Evolutionary conservation across 495 filamentous ascomycete species (phyloP).

Genomic region (Xylaria curta): DNA sequence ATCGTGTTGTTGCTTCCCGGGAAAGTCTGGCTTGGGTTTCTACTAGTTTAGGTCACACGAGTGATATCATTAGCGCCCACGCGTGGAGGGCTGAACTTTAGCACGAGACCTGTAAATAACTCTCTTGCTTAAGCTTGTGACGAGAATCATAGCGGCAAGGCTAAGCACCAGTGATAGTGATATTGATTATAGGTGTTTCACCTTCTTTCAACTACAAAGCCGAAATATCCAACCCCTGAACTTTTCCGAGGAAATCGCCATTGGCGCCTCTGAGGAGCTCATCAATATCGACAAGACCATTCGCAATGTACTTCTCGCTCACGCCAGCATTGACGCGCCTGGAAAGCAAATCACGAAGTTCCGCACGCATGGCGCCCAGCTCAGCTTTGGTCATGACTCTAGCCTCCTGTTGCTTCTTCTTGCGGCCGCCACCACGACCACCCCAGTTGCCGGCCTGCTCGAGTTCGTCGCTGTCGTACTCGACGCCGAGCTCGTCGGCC

Average conservation of each 20-base stretch:
- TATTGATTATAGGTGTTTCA: too few relatives aligned
- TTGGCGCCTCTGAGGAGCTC: conserved; percentile 69
- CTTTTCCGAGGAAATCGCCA: conserved; percentile 51
- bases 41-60: not conserved
- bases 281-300: conserved; percentile 81
- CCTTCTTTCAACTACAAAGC: conserved; percentile 26
- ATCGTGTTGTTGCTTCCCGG: too few relatives aligned
- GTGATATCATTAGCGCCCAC: not conserved
- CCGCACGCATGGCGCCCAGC: conserved; percentile 63
- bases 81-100: not conserved
- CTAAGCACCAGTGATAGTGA: too few relatives aligned
- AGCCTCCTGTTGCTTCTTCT: conserved; percentile 75
- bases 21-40: too few relatives aligned
- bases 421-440: conserved; percentile 70
- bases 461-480: conserved; percentile 89
- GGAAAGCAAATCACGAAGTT: conserved; percentile 70
- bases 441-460: conserved; percentile 65
- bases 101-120: not conserved
- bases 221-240: conserved; percentile 49
- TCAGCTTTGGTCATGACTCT: conserved; percentile 72
- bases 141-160: not conserved
- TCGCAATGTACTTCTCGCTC: conserved; percentile 86
- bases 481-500: conserved; percentile 92
- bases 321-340: conserved; percentile 89
- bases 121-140: not conserved